Evolutionary conservation across 1,139 yeast species (phyloP).

Genomic region (Candida sojae): DNA sequence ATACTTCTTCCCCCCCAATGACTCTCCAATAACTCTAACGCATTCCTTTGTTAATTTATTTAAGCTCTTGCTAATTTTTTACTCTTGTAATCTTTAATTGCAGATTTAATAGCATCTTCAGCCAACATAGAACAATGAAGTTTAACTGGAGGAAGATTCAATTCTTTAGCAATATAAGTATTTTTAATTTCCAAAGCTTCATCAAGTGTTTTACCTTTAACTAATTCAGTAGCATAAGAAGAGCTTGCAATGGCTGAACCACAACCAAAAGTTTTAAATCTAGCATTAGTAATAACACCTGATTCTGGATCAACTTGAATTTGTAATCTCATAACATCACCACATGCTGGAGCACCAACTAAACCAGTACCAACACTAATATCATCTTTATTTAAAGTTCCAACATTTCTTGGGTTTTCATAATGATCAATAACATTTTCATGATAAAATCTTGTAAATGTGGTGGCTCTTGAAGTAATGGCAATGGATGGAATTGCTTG

Average conservation of each 20-base stretch:
- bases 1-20: background rate
- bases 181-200: constrained; percentile 92
- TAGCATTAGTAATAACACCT: constrained; percentile 91
- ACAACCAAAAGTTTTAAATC: constrained; percentile 97
- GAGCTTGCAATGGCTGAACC: constrained; percentile 98
- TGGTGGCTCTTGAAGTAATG: background rate
- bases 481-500: background rate
- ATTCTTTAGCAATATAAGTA: constrained; percentile 89
- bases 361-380: constrained; percentile 92
- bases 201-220: constrained; percentile 91
- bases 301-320: constrained; percentile 88
- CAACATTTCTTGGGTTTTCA: constrained; percentile 95
- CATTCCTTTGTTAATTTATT: background rate
- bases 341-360: constrained; percentile 99
- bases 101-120: constrained; percentile 97
- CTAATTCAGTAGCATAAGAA: constrained; percentile 91
- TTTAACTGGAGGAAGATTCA: constrained; percentile 94
- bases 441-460: constrained; percentile 50
- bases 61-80: constrained; percentile 47
- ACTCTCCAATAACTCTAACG: background rate
- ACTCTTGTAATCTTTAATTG: constrained; percentile 89
- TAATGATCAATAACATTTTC: constrained; percentile 89
- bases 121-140: constrained; percentile 98
- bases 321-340: constrained; percentile 97
- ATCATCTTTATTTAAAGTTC: constrained; percentile 79